Conservation (phyloP, 2,329 filamentous ascomycete species). For the Neoscytalidium dimidiatum region DNA sequence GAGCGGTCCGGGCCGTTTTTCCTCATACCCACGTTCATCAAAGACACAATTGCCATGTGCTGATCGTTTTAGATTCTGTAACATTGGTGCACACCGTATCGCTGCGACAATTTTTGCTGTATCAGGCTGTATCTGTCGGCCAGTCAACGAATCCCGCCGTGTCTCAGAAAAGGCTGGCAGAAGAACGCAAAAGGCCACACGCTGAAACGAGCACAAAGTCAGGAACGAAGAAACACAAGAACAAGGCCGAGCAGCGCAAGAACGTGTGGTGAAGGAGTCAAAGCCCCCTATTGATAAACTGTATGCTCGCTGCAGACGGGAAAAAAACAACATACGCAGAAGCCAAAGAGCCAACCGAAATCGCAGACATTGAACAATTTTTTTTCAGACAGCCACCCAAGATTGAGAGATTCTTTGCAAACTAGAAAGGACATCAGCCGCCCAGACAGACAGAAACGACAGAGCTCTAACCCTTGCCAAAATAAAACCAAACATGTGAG, state of each 20-base stretch:
- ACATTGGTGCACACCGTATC: conserved; percentile 15
- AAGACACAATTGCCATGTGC: conserved; percentile 5
- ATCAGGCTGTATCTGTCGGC: conserved; percentile 13
- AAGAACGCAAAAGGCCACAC: background rate
- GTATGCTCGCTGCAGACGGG: conserved; percentile 16
- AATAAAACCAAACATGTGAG: background rate
- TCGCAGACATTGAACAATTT: conserved; percentile 9
- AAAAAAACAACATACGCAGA: background rate
- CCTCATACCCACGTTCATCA: conserved; percentile 12
- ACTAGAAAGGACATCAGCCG: conserved; percentile 9
- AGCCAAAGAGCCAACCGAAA: conserved; percentile 14
- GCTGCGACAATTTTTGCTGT: conserved; percentile 13
- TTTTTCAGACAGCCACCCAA: conserved; percentile 16
- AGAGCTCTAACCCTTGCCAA: conserved; percentile 14
- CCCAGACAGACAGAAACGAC: conserved; percentile 17
- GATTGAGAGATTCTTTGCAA: conserved; percentile 14
- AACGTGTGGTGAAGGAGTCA: background rate
- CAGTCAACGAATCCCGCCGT: conserved; percentile 13
- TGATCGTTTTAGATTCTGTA: conserved; percentile 13
- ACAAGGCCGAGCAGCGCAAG: background rate
- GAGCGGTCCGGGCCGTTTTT: conserved; percentile 2
- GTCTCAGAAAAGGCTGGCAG: conserved; percentile 9
- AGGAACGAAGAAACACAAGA: background rate
- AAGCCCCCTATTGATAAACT: conserved; percentile 5
- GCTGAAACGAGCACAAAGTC: conserved; percentile 6